Evolutionary conservation across 805 yeast species (phyloP).

Genomic region (Tetrapisispora fleetii): DNA sequence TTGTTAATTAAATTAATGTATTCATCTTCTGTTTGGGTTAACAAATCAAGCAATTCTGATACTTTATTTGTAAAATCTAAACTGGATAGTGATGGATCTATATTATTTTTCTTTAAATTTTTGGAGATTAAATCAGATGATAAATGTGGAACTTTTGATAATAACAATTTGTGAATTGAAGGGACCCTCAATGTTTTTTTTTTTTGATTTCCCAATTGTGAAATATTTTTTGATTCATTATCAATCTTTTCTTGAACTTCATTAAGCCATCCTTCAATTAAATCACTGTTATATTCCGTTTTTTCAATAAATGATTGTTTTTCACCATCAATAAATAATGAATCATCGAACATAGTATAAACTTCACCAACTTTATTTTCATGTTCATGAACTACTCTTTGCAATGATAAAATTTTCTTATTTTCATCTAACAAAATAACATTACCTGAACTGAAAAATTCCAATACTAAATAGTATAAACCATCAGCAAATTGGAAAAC

Average conservation of each 20-base stretch:
- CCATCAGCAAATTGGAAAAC: slow-evolving; percentile 84
- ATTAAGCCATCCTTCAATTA: slow-evolving; percentile 24
- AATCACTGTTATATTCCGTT: slow-evolving; percentile 6
- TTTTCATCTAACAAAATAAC: slow-evolving; percentile 66
- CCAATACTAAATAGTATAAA: slow-evolving; percentile 63
- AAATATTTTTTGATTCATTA: slow-evolving; percentile 4
- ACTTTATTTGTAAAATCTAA: slow-evolving; percentile 24
- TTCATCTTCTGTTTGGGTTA: slow-evolving; percentile 39
- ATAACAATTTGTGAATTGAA: slow-evolving; percentile 61
- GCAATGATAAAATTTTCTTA: slow-evolving; percentile 57
- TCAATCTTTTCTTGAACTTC: slow-evolving; percentile 13
- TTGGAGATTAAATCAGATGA: slow-evolving; percentile 72
- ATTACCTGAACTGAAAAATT: slow-evolving; percentile 94
- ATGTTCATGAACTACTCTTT: slow-evolving; percentile 69
- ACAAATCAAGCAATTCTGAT: slow-evolving; percentile 30
- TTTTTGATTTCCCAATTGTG: slow-evolving; percentile 2
- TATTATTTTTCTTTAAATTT: slow-evolving; percentile 35
- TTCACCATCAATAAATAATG: slow-evolving; percentile 30
- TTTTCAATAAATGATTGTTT: slow-evolving; percentile 3
- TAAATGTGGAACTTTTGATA: slow-evolving; percentile 59
- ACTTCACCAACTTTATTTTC: slow-evolving; percentile 63
- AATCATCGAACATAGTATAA: slow-evolving; percentile 51
- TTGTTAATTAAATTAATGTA: slow-evolving; percentile 32
- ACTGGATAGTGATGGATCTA: slow-evolving; percentile 38
- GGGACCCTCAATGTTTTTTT: slow-evolving; percentile 37